Conservation (phyloP, 2,329 filamentous ascomycete genomes). For the Colletotrichum sidae region DNA sequence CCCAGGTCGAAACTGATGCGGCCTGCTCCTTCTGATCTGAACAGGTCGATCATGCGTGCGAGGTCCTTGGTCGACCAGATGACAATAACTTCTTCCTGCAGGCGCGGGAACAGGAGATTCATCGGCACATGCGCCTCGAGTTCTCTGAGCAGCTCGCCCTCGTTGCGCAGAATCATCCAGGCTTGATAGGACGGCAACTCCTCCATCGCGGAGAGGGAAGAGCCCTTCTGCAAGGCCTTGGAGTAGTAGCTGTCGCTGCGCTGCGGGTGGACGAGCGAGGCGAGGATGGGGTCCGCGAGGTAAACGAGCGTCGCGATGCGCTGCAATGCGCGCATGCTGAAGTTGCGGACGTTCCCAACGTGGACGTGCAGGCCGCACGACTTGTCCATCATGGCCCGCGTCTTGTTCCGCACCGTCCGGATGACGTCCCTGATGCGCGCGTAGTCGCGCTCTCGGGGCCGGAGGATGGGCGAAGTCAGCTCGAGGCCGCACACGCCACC, state of each 20-base stretch:
- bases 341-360: slow-evolving; percentile 17
- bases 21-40: not conserved
- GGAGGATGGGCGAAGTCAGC: slow-evolving; percentile 21
- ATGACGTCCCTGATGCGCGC: slow-evolving; percentile 4
- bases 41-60: not conserved
- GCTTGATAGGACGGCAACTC: slow-evolving; percentile 1
- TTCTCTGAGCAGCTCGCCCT: not conserved
- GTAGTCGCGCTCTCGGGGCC: not conserved
- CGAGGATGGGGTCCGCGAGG: slow-evolving; percentile 18
- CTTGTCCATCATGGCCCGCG: slow-evolving; percentile 8
- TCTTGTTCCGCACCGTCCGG: slow-evolving; percentile 5
- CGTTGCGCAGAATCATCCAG: not conserved
- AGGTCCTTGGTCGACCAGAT: slow-evolving; percentile 5
- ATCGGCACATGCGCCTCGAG: slow-evolving; percentile 21
- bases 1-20: not conserved
- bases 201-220: not conserved
- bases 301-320: slow-evolving; percentile 17
- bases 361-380: slow-evolving; percentile 30
- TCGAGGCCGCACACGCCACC: slow-evolving; percentile 22
- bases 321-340: slow-evolving; percentile 14
- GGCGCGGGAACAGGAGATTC: not conserved
- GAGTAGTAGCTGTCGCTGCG: not conserved
- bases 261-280: slow-evolving; percentile 7
- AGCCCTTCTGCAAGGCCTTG: not conserved
- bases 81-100: not conserved